These are phyloP conservation scores for Penicillium sp. DNA, from an alignment of 2,329 filamentous ascomycete genomes.

Conservation along the genomic window DNA sequence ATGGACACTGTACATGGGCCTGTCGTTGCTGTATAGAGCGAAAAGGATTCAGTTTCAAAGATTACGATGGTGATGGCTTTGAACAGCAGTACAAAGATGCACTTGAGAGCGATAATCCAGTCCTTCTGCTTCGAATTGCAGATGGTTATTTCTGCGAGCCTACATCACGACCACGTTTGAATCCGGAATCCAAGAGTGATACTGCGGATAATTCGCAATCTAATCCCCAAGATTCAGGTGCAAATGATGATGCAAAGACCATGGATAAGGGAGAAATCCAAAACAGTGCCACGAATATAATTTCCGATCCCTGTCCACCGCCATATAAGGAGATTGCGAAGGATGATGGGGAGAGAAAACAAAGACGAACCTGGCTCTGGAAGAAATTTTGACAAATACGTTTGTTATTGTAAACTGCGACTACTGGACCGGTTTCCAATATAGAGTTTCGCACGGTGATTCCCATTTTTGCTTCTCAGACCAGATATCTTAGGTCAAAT, in stretches of 20 bases:
- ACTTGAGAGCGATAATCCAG: background rate
- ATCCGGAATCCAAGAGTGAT: background rate
- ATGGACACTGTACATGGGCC: background rate
- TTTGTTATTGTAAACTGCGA: background rate
- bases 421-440: background rate
- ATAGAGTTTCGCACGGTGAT: background rate
- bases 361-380: background rate
- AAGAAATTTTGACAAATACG: background rate
- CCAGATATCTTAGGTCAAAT: background rate
- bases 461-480: background rate
- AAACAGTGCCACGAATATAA: background rate
- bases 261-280: background rate
- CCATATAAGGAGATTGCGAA: background rate
- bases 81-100: background rate
- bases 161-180: background rate
- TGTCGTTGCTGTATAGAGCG: background rate
- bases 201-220: background rate
- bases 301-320: background rate
- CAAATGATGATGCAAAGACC: background rate
- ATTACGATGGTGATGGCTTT: background rate
- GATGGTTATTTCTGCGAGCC: background rate
- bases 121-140: background rate
- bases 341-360: background rate
- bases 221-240: background rate
- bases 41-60: background rate